phyloP scores from a whole-genome alignment of 1,284 basidiomycete genomes.

The Cerrena zonata region DNA sequence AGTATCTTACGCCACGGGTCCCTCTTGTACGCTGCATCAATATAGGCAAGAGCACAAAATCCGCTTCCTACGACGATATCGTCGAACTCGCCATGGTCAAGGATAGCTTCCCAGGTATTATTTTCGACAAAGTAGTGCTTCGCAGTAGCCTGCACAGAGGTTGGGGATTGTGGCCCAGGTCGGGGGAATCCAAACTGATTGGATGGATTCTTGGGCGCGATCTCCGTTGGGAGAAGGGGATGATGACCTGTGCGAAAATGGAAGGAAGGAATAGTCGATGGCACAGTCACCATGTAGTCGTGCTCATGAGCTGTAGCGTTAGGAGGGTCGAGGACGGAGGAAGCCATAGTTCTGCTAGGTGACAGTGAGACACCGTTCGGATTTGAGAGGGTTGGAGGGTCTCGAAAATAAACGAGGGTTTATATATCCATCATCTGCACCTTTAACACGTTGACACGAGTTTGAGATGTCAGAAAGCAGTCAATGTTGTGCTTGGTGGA shows the following conservation, averaged over 20 bases:
- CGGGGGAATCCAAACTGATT: slow-evolving; percentile 4
- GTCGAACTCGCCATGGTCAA: slow-evolving; percentile 12
- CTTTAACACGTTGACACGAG: too few species aligned
- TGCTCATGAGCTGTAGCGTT: too few species aligned
- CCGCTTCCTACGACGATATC: slow-evolving; percentile 9
- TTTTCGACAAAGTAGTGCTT: slow-evolving; percentile 11
- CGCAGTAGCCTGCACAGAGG: slow-evolving; percentile 4
- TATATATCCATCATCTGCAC: too few species aligned
- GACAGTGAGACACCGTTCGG: too few species aligned
- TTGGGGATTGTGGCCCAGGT: slow-evolving; percentile 6
- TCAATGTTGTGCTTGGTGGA: too few species aligned
- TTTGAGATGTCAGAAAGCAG: too few species aligned
- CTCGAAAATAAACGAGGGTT: too few species aligned
- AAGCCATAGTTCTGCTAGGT: too few species aligned
- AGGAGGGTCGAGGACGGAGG: too few species aligned
- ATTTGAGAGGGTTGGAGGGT: too few species aligned
- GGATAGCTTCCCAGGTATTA: slow-evolving; percentile 8
- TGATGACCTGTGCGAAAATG: background rate
- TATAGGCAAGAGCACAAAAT: slow-evolving; percentile 21
- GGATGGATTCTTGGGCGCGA: background rate
- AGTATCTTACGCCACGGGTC: slow-evolving; percentile 20
- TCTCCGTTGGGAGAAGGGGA: background rate
- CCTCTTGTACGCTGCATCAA: slow-evolving; percentile 16
- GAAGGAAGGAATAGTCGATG: too few species aligned
- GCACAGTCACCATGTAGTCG: too few species aligned